Base-by-base conservation (phyloP, 1,139 yeast genomes). In the Sporopachydermia cereana region DNA sequence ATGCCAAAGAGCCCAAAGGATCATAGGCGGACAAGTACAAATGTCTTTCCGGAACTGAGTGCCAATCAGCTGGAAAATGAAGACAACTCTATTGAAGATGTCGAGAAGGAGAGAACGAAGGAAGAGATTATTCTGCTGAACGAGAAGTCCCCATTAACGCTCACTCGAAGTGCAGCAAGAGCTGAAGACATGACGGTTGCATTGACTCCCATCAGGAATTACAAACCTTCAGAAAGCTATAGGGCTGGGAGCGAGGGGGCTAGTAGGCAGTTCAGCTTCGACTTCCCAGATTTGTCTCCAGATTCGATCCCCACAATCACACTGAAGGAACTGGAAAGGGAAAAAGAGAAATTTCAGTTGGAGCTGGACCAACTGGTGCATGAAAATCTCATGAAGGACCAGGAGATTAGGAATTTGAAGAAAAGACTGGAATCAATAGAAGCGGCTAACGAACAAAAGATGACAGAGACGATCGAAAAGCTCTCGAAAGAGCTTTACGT, bases 401-500 rank as follows among this genome's bases (percentile, higher is more conserved):
- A 48, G 3, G 62, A 58, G 41, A 46, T 58, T n/a, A 42, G 42
- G 18, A 30, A 46, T 3, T 44, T 59, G 43, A 53, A 50, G 25
- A 34, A 44, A 7, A 45, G 56, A 2, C 47, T 58, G 31, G 44
- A 47, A 12, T 47, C 55, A 17, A 56, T 54, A 25, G 46, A 49
- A 24, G 47, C 49, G n/a, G 42, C 51, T 12, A 59, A 67, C 27
- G 74, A 72, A 42, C 62, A 62, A 42, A 72, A 70, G n/a, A 64
- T 74, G 2, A 76, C 71, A 48, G 64, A 68, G 43, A 69, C 74
- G 50, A 61, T 79, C 27, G 76, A 76, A 49, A 70, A 72, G 51
- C 63, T 81, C 39, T 80, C 86, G 0, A 79, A 77, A 49, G 84
- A 78, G 52, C 64, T 82, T 14, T 82, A 81, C 54, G 66, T 71